Base-by-base conservation (phyloP, 2,329 filamentous ascomycete genomes). In the Rhinocladiella similis region DNA sequence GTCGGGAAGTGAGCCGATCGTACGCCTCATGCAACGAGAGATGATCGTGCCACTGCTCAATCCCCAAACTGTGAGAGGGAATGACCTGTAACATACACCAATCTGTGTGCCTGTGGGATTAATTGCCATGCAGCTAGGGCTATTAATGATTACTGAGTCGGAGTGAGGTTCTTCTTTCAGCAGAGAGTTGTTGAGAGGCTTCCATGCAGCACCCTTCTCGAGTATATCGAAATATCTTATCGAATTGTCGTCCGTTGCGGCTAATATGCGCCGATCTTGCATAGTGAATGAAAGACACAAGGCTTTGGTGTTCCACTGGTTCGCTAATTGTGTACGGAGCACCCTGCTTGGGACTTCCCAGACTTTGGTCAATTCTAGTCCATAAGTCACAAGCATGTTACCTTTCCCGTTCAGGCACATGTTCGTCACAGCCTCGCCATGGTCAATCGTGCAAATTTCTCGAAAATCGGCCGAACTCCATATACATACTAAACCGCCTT, bases 381-480 rank as follows among this genome's bases (percentile, higher is more conserved):
- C 64, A 33, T 58, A 62, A 12, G 63, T 60, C 13, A 60, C 64
- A 9, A 66, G 46, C 6, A 58, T 46, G 35, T 60, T 60, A 38
- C 59, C 51, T 14, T 19, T 45, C 22, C 35, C 54, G 29, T 58
- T 61, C 22, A 61, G 39, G 35, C 53, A 56, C 13, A 65, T 59
- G 9, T 50, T 36, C 18, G 50, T 60, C 13, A 61, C 56, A 39
- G 54, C 46, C 42, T 68, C 65, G 12, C 48, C 51, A 50, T 67
- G 61, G n/a, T 55, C 14, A 36, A 67, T 18, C 9, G 46, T 50
- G 36, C 61, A 56, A 9, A 61, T 38, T 56, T 65, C 61, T 27
- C 51, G 52, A 50, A 63, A 68, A n/a, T 63, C 65, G 18, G 62
- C 51, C 3, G 65, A 59, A 39, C 63, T 47, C 61, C 62, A 69